Conservation (phyloP, 2,329 filamentous ascomycete genomes). For the Escovopsis weberi region DNA sequence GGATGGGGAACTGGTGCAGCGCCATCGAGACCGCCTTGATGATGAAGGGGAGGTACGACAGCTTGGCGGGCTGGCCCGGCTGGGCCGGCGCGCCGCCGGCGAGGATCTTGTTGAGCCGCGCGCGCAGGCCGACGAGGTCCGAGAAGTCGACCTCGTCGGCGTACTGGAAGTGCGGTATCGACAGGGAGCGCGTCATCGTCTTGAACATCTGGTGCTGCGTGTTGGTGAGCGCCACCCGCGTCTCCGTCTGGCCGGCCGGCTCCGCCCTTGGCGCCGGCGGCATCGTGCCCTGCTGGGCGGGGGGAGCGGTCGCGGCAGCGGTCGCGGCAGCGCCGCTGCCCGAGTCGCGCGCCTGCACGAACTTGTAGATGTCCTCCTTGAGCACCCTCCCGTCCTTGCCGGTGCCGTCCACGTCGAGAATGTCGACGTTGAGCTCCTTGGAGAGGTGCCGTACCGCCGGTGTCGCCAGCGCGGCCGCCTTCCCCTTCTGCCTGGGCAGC, state of each 20-base stretch:
- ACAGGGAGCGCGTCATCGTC: constrained; percentile 82
- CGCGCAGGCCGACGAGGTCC: constrained; percentile 55
- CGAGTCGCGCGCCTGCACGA: constrained; percentile 40
- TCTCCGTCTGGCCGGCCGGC: constrained; percentile 47
- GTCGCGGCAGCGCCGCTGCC: constrained; percentile 8
- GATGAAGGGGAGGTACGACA: constrained; percentile 88
- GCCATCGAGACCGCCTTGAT: constrained; percentile 88
- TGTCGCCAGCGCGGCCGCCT: constrained; percentile 65
- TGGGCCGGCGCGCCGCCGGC: constrained; percentile 24
- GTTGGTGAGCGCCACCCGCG: constrained; percentile 52
- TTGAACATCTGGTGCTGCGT: constrained; percentile 95
- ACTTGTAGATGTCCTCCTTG: constrained; percentile 80
- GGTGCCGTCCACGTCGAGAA: constrained; percentile 65
- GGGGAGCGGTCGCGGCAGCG: neutral
- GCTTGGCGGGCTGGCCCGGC: constrained; percentile 40
- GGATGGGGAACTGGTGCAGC: constrained; percentile 64
- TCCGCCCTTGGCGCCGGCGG: constrained; percentile 7
- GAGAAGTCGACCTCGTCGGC: constrained; percentile 80
- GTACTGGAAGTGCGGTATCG: constrained; percentile 91
- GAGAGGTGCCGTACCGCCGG: constrained; percentile 82
- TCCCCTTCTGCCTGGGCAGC: constrained; percentile 32
- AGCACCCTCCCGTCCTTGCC: constrained; percentile 82
- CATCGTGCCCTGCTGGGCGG: constrained; percentile 7
- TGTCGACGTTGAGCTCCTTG: constrained; percentile 65
- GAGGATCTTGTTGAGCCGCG: constrained; percentile 56